Evolutionary conservation across 164 flowering plant genomes (phyloP).

Genomic region (Piper betle): DNA sequence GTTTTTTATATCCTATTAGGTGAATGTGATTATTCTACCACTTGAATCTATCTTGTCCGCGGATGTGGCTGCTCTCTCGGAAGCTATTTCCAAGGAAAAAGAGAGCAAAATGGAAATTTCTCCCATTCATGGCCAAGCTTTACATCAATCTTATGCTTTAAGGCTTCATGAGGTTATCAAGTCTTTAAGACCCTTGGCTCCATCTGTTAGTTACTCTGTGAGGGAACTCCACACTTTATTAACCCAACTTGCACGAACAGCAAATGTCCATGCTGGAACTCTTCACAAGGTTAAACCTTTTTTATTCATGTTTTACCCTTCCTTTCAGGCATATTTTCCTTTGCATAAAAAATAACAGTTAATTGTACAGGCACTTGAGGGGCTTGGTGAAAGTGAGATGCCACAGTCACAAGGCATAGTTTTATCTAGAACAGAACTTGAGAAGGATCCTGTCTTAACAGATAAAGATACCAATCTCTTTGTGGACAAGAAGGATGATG

Average conservation of each 20-base stretch:
- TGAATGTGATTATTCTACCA: slow-evolving; percentile 58
- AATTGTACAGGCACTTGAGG: slow-evolving; percentile 68
- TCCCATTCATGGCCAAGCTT: slow-evolving; percentile 91
- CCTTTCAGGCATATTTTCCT: slow-evolving; percentile 23
- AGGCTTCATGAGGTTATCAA: slow-evolving; percentile 61
- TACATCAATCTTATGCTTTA: slow-evolving; percentile 64
- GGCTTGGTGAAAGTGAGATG: slow-evolving; percentile 75
- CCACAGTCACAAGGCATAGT: slow-evolving; percentile 46
- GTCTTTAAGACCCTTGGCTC: slow-evolving; percentile 53
- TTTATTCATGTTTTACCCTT: not conserved
- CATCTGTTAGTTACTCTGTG: slow-evolving; percentile 52
- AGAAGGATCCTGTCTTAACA: slow-evolving; percentile 25
- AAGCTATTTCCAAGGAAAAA: slow-evolving; percentile 57
- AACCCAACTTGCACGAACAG: slow-evolving; percentile 67
- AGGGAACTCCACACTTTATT: slow-evolving; percentile 60
- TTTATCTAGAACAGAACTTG: slow-evolving; percentile 37
- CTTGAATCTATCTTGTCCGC: slow-evolving; percentile 71
- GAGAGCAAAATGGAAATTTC: slow-evolving; percentile 64
- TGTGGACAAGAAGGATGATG: slow-evolving; percentile 18
- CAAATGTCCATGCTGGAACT: slow-evolving; percentile 90
- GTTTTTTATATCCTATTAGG: slow-evolving; percentile 30
- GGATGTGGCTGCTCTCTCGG: slow-evolving; percentile 85
- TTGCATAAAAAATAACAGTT: not conserved
- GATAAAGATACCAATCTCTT: slow-evolving; percentile 26
- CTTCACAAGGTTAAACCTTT: slow-evolving; percentile 36